Evolutionary conservation across 371 early-diverging fungal species (phyloP).

Genomic region (Mucor velutinosus): DNA sequence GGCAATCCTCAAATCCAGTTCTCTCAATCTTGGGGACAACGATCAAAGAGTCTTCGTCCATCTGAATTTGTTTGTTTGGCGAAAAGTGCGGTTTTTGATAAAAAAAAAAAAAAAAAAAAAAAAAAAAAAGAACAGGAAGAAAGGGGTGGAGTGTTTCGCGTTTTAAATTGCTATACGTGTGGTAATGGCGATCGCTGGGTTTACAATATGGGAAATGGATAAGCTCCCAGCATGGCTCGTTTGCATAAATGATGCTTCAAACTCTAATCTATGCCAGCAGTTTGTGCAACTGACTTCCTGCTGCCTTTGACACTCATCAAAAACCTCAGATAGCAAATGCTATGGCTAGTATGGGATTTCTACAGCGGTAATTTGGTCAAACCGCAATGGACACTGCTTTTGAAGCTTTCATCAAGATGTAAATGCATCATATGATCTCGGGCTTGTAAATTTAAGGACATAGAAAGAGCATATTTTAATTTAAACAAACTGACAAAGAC

Average conservation of each 20-base stretch:
- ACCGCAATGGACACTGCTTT: too few species aligned
- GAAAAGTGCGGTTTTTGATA: background rate
- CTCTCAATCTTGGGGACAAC: background rate
- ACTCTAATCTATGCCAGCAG: too few species aligned
- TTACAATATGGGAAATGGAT: background rate
- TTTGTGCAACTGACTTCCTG: too few species aligned
- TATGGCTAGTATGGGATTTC: too few species aligned
- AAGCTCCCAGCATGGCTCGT: background rate
- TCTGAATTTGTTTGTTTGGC: background rate
- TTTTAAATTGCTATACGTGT: background rate
- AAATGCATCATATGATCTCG: too few species aligned
- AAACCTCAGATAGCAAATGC: too few species aligned
- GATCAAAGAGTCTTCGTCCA: background rate
- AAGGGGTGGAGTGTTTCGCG: background rate
- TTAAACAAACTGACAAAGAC: background rate
- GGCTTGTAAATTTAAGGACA: too few species aligned
- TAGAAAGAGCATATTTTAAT: background rate
- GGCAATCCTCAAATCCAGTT: conserved; percentile 5
- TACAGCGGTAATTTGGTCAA: too few species aligned
- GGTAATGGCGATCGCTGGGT: background rate
- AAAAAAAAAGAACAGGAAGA: background rate
- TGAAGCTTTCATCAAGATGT: too few species aligned
- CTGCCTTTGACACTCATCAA: too few species aligned
- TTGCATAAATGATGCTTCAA: too few species aligned
- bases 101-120: background rate